A percentile compares a stretch with the other conserved stretches of the same genome.
Evolutionary conservation across 352 stramenopile genomes (phyloP).

Genomic region (Pythium utonaiense): DNA sequence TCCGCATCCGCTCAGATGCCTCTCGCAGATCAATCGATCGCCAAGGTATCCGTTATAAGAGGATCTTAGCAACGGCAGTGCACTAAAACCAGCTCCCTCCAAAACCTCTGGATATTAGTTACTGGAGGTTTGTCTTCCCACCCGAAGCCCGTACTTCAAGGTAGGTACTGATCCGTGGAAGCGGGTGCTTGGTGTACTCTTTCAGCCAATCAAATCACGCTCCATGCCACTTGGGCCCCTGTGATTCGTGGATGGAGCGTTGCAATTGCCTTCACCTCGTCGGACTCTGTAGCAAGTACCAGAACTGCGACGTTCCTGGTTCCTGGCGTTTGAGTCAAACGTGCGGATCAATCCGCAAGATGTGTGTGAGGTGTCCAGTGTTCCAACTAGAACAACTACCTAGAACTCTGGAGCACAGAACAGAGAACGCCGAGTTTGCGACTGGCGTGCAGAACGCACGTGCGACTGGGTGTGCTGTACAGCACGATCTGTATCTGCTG

Average conservation of each 20-base stretch:
- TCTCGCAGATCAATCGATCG: background rate
- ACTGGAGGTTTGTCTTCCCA: background rate
- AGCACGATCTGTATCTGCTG: too few relatives aligned
- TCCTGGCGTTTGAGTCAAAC: background rate
- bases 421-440: background rate
- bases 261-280: background rate
- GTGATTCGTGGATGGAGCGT: background rate
- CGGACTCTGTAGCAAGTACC: too few relatives aligned
- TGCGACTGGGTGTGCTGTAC: too few relatives aligned
- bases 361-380: background rate
- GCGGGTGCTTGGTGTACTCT: background rate
- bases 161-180: background rate
- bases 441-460: constrained; percentile 1
- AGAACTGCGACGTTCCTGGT: too few relatives aligned
- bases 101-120: background rate
- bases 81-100: background rate
- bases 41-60: constrained; percentile 6
- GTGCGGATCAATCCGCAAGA: background rate
- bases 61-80: background rate
- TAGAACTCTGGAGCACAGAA: background rate
- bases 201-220: background rate
- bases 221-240: background rate
- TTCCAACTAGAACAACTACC: too few relatives aligned
- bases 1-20: background rate
- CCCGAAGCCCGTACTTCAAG: background rate